Conservation (phyloP, 2,329 filamentous ascomycete genomes). For the Botrytis cinerea region DNA sequence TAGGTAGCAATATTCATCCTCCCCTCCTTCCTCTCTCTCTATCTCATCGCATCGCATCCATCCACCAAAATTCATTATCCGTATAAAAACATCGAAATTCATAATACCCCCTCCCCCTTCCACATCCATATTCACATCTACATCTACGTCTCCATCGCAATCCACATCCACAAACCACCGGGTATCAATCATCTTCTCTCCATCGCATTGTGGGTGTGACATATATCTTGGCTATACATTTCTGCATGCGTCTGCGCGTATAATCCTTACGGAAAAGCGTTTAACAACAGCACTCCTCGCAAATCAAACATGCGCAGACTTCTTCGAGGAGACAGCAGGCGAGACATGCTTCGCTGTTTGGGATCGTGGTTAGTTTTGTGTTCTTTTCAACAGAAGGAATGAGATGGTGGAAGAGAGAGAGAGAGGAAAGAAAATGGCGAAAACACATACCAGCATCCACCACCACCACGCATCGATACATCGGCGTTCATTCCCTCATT, state of each 20-base stretch:
- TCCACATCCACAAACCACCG: neutral
- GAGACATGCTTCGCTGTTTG: slow-evolving; percentile 14
- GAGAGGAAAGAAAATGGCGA: neutral
- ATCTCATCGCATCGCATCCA: neutral
- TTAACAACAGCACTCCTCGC: slow-evolving; percentile 22
- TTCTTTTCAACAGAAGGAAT: neutral
- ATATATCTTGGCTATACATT: neutral
- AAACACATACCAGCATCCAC: slow-evolving; percentile 20
- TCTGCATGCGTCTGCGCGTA: neutral
- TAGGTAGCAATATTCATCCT: neutral
- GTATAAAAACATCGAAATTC: neutral
- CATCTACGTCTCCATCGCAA: neutral
- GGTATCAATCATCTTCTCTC: slow-evolving; percentile 5
- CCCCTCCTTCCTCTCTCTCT: neutral
- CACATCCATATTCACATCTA: neutral
- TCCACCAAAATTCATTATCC: neutral
- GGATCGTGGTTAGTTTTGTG: neutral
- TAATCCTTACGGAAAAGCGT: neutral
- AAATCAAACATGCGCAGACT: slow-evolving; percentile 20
- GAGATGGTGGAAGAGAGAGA: neutral
- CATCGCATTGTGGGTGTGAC: neutral
- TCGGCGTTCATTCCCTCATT: slow-evolving; percentile 20
- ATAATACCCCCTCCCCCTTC: neutral
- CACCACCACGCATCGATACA: slow-evolving; percentile 21
- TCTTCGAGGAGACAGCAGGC: slow-evolving; percentile 23